phyloP scores from a whole-genome alignment of 2,329 filamentous ascomycete genomes.

The Pseudogymnoascus sp. region DNA sequence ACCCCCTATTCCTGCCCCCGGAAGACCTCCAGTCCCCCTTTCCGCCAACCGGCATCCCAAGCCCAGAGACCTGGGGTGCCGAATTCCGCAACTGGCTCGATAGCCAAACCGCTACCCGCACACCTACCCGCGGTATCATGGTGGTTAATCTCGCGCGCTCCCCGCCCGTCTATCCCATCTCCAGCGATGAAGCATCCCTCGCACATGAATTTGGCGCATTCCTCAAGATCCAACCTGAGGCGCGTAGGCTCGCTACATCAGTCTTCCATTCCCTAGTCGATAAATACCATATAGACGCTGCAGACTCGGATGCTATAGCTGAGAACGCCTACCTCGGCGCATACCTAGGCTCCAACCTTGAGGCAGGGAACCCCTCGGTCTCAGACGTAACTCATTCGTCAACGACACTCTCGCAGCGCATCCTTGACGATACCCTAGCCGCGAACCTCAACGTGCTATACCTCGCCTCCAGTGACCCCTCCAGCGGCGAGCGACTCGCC shows the following conservation, averaged over 20 bases:
- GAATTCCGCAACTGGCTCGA: not conserved
- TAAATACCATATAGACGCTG: constrained; percentile 22
- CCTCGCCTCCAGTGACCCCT: constrained; percentile 35
- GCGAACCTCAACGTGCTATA: constrained; percentile 31
- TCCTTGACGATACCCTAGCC: constrained; percentile 27
- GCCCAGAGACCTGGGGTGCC: not conserved
- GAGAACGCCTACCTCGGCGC: constrained; percentile 25
- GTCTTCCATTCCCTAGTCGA: constrained; percentile 26
- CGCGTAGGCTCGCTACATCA: constrained; percentile 26
- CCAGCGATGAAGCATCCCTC: constrained; percentile 29
- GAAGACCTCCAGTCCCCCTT: not conserved
- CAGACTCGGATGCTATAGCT: constrained; percentile 22
- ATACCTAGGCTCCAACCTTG: constrained; percentile 30
- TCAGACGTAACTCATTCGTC: constrained; percentile 17
- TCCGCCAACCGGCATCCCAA: not conserved
- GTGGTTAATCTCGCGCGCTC: constrained; percentile 23
- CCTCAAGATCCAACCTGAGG: constrained; percentile 26
- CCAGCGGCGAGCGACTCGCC: constrained; percentile 31
- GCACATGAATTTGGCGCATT: constrained; percentile 33
- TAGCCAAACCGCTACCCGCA: not conserved
- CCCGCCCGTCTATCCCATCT: constrained; percentile 32
- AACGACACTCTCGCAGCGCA: constrained; percentile 30
- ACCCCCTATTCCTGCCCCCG: not conserved
- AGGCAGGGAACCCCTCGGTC: constrained; percentile 28
- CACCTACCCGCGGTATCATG: not conserved